Evolutionary conservation across 441 rosid genomes (phyloP).

Genomic region (Cnidoscolus chayamansa): DNA sequence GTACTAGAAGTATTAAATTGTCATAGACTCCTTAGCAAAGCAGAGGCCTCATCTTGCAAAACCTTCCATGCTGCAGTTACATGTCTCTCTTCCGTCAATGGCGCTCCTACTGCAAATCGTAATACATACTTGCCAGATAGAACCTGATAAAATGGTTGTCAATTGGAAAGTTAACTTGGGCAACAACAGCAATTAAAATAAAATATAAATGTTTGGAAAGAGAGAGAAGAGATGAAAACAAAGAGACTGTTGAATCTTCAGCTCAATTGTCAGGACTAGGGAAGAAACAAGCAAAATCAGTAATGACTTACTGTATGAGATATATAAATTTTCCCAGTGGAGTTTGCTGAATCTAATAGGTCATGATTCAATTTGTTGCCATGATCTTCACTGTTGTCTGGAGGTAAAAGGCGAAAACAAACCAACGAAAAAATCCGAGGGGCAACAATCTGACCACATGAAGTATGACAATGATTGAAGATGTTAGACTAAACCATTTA

Average conservation of each 20-base stretch:
- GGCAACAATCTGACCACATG: slow-evolving; percentile 53
- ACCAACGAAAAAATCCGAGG: slow-evolving; percentile 72
- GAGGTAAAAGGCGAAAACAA: slow-evolving; percentile 62
- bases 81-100: slow-evolving; percentile 79
- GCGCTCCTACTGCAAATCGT: slow-evolving; percentile 78
- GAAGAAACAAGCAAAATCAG: neutral
- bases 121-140: slow-evolving; percentile 57
- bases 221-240: neutral
- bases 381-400: slow-evolving; percentile 28
- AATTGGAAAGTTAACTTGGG: neutral
- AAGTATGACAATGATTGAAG: neutral
- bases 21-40: slow-evolving; percentile 35
- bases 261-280: neutral
- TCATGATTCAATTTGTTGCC: slow-evolving; percentile 51
- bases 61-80: slow-evolving; percentile 70
- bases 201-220: neutral
- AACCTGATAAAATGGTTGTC: slow-evolving; percentile 38
- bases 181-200: neutral
- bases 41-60: slow-evolving; percentile 58
- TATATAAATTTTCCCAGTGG: slow-evolving; percentile 68
- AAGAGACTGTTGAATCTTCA: neutral
- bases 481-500: neutral
- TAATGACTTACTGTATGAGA: slow-evolving; percentile 69
- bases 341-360: slow-evolving; percentile 69
- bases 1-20: neutral